A percentile compares a stretch with the other conserved stretches of the same genome.
These are phyloP conservation scores for Hippophae gyantsensis DNA, from an alignment of 306 rosid species.

Conservation along the genomic window DNA sequence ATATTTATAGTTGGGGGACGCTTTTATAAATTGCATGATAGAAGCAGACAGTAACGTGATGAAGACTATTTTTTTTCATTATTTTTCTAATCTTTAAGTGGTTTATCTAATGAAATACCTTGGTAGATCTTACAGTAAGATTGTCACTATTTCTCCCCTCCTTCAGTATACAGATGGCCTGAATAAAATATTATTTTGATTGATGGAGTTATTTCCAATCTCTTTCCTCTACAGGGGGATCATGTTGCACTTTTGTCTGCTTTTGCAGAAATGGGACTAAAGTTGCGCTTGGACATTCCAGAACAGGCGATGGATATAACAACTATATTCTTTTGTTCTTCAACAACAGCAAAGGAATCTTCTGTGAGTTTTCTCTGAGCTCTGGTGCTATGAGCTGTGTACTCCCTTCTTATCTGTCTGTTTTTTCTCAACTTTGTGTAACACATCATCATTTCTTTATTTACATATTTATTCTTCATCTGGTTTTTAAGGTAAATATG, in stretches of 20 bases:
- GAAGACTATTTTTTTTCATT: too few relatives aligned
- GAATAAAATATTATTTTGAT: conserved; percentile 5
- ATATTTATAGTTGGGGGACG: too few relatives aligned
- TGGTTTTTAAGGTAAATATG: conserved; percentile 48
- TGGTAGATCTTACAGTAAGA: too few relatives aligned
- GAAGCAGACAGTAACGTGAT: too few relatives aligned
- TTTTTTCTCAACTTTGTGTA: background rate
- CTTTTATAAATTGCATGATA: too few relatives aligned
- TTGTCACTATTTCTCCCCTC: background rate
- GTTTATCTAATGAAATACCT: too few relatives aligned
- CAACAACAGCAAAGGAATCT: conserved; percentile 70
- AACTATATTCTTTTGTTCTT: conserved; percentile 62
- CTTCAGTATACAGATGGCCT: conserved; percentile 3
- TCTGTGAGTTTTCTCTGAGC: conserved; percentile 30
- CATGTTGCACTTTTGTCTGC: conserved; percentile 91
- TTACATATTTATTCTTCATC: conserved; percentile 12
- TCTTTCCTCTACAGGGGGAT: conserved; percentile 61
- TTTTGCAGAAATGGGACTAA: conserved; percentile 96
- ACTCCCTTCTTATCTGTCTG: conserved; percentile 5
- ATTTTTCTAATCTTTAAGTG: too few relatives aligned
- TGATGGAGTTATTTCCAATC: conserved; percentile 1
- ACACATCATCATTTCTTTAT: background rate
- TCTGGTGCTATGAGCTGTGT: too few relatives aligned
- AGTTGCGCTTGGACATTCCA: conserved; percentile 79
- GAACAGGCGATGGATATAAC: conserved; percentile 91